Percentiles rank a stretch among this genome's conserved stretches.
These are phyloP conservation scores for Ophiostoma ips DNA, from an alignment of 2,329 filamentous ascomycete genomes.

Conservation along the genomic window DNA sequence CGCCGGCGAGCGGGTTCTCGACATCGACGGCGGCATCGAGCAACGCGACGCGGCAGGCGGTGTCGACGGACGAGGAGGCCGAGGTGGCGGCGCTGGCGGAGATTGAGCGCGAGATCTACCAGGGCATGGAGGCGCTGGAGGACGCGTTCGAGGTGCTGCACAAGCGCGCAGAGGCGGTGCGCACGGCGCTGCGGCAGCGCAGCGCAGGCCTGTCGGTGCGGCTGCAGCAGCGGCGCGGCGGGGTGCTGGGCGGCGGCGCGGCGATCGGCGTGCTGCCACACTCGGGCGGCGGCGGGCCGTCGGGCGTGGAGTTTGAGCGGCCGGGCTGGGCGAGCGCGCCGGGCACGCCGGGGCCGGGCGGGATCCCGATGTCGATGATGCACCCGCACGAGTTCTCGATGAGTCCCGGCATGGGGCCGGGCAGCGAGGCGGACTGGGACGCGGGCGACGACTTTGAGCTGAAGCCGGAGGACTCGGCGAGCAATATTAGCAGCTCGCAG, in stretches of 20 bases:
- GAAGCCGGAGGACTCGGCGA: constrained; percentile 66
- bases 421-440: constrained; percentile 38
- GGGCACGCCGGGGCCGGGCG: constrained; percentile 11
- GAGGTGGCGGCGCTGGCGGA: constrained; percentile 84
- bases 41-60: constrained; percentile 37
- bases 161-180: constrained; percentile 65
- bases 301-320: constrained; percentile 28
- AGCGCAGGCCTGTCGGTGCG: constrained; percentile 59
- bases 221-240: constrained; percentile 42
- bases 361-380: constrained; percentile 8
- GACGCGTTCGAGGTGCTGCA: constrained; percentile 92
- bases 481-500: constrained; percentile 62
- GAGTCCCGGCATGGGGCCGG: constrained; percentile 8
- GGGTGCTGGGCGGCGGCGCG: constrained; percentile 17
- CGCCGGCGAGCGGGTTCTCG: constrained; percentile 23
- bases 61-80: constrained; percentile 85
- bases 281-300: constrained; percentile 20
- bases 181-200: constrained; percentile 66
- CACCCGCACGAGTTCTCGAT: constrained; percentile 6
- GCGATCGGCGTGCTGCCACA: constrained; percentile 41
- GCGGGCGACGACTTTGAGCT: constrained; percentile 48
- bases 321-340: constrained; percentile 29
- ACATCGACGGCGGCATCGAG: constrained; percentile 30
- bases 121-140: constrained; percentile 86
- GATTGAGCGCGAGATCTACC: constrained; percentile 84